Evolutionary conservation across 805 yeast genomes (phyloP).

Genomic region (Candida montana): DNA sequence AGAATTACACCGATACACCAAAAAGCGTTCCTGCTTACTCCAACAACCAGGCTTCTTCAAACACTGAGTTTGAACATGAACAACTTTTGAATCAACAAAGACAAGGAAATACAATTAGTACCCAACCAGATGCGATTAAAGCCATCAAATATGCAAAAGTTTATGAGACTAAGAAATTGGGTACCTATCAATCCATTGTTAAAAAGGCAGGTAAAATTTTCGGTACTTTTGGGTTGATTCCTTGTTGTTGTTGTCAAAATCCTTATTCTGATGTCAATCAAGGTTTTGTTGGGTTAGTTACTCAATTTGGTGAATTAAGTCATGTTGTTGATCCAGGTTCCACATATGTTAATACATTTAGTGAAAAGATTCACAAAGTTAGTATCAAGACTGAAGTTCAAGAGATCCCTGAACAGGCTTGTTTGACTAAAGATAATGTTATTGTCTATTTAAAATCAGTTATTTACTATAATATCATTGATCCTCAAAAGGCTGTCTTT

Average conservation of each 20-base stretch:
- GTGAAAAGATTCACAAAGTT: conserved; percentile 47
- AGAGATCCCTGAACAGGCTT: conserved; percentile 62
- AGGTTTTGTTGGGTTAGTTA: conserved; percentile 65
- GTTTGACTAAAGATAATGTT: conserved; percentile 70
- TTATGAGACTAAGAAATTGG: conserved; percentile 36
- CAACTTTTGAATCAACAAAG: too few relatives aligned
- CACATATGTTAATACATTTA: conserved; percentile 56
- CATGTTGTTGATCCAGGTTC: conserved; percentile 68
- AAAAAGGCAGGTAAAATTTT: conserved; percentile 37
- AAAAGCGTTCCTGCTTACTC: too few relatives aligned
- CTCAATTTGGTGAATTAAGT: conserved; percentile 60
- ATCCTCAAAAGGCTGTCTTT: conserved; percentile 62
- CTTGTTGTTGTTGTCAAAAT: conserved; percentile 47
- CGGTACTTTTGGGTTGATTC: conserved; percentile 34
- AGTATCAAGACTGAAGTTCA: conserved; percentile 53
- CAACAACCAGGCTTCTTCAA: not conserved
- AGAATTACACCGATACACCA: too few relatives aligned
- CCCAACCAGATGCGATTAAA: conserved; percentile 8
- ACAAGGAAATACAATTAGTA: too few relatives aligned
- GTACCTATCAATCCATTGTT: conserved; percentile 38
- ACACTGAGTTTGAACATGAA: too few relatives aligned
- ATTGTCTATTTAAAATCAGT: conserved; percentile 59
- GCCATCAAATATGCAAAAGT: conserved; percentile 30
- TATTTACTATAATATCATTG: conserved; percentile 58
- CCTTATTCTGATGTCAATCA: conserved; percentile 58